These are phyloP conservation scores for Suillus variegatus DNA, from an alignment of 768 basidiomycete species.

Conservation along the genomic window DNA sequence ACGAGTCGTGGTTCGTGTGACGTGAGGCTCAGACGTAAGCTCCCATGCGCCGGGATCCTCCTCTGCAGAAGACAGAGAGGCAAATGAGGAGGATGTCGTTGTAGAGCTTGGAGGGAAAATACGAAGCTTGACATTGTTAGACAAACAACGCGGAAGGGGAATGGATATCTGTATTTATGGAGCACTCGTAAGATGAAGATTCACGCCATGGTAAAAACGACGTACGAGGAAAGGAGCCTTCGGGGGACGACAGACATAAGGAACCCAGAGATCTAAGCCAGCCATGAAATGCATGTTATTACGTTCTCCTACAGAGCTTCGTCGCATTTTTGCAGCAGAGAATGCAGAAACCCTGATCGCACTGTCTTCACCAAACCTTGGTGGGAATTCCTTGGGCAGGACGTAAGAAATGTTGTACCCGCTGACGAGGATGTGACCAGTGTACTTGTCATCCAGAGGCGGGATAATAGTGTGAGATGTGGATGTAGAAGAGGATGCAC, in stretches of 20 bases:
- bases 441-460: constrained; percentile 65
- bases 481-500: constrained; percentile 38
- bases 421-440: constrained; percentile 75
- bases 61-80: constrained; percentile 75
- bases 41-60: constrained; percentile 74
- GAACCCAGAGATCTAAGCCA: constrained; percentile 75
- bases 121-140: constrained; percentile 71
- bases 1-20: constrained; percentile 56
- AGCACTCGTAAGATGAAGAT: constrained; percentile 13
- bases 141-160: constrained; percentile 75
- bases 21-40: constrained; percentile 73
- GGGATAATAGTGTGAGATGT: constrained; percentile 31
- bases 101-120: constrained; percentile 65
- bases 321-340: constrained; percentile 39
- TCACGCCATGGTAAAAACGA: constrained; percentile 7
- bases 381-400: constrained; percentile 65
- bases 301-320: constrained; percentile 57
- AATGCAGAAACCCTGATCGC: constrained; percentile 23
- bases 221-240: constrained; percentile 73
- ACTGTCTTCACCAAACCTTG: constrained; percentile 30
- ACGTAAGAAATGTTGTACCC: constrained; percentile 78
- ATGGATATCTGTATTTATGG: constrained; percentile 58
- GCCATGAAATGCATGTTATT: constrained; percentile 76
- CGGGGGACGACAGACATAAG: constrained; percentile 66
- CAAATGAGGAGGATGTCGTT: constrained; percentile 58